Evolutionary conservation across 352 stramenopile species (phyloP).

Genomic region (Phytopythium mirpurense): DNA sequence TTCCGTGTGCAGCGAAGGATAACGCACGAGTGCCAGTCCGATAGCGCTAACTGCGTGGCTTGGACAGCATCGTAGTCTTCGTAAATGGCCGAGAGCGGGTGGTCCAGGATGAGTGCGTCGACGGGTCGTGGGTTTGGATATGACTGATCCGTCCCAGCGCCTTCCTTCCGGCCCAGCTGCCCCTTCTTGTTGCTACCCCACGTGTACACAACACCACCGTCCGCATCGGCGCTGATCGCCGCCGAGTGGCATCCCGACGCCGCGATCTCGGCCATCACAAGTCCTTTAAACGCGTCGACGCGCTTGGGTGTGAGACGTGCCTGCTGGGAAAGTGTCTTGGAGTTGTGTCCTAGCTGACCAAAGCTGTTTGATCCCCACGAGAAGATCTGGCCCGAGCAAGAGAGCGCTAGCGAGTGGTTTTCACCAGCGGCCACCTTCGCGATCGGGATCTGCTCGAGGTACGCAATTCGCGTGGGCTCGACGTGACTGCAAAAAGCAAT

Average conservation of each 20-base stretch:
- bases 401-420: constrained; percentile 77
- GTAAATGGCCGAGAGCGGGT: constrained; percentile 58
- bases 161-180: constrained; percentile 75
- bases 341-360: constrained; percentile 60
- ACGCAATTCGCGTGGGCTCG: constrained; percentile 45
- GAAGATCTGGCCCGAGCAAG: constrained; percentile 58
- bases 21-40: constrained; percentile 69
- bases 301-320: constrained; percentile 66
- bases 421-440: constrained; percentile 66
- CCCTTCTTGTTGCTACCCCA: constrained; percentile 81
- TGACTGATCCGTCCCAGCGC: constrained; percentile 56
- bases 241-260: constrained; percentile 69
- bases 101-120: constrained; percentile 43
- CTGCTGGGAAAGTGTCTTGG: constrained; percentile 49
- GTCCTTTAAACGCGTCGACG: constrained; percentile 59
- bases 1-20: constrained; percentile 55
- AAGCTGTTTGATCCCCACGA: constrained; percentile 85
- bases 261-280: constrained; percentile 54
- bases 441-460: constrained; percentile 51
- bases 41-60: constrained; percentile 51
- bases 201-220: constrained; percentile 50
- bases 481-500: constrained; percentile 31
- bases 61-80: constrained; percentile 41
- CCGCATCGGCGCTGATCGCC: constrained; percentile 35
- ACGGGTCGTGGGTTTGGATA: constrained; percentile 51